A percentile compares a stretch with the other conserved stretches of the same genome.
phyloP scores from a whole-genome alignment of 495 filamentous ascomycete species.

The Trypethelium eluteriae region DNA sequence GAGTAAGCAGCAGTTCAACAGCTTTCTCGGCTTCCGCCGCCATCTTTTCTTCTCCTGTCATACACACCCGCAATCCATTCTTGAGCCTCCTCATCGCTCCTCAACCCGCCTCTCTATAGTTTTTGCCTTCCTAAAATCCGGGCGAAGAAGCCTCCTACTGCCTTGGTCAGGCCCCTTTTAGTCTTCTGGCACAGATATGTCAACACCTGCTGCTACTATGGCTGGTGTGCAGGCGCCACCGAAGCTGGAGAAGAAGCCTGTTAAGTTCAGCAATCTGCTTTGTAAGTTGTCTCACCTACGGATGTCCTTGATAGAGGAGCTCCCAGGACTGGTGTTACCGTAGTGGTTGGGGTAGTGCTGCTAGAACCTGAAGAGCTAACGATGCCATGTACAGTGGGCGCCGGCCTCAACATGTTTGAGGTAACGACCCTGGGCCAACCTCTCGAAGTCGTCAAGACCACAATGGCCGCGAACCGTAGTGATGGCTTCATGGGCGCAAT shows the following conservation, averaged over 20 bases:
- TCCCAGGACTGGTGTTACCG: neutral
- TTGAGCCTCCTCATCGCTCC: neutral
- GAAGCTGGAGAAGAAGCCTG: slow-evolving; percentile 92
- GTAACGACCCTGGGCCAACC: slow-evolving; percentile 89
- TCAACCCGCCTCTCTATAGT: neutral
- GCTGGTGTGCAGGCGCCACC: slow-evolving; percentile 42
- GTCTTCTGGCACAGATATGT: slow-evolving; percentile 8
- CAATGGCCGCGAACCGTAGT: slow-evolving; percentile 92
- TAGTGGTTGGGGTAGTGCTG: neutral
- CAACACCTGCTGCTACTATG: slow-evolving; percentile 23
- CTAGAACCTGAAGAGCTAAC: slow-evolving; percentile 19
- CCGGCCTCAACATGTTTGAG: slow-evolving; percentile 96
- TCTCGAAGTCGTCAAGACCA: slow-evolving; percentile 97
- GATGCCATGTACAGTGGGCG: slow-evolving; percentile 56
- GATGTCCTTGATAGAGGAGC: neutral
- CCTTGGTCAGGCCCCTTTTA: slow-evolving; percentile 38
- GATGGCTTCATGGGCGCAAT: slow-evolving; percentile 80
- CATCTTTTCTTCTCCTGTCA: neutral
- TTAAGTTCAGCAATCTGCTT: slow-evolving; percentile 98
- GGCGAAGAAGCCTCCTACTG: slow-evolving; percentile 66
- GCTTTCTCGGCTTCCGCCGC: slow-evolving; percentile 9
- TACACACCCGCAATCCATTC: slow-evolving; percentile 7
- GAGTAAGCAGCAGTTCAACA: slow-evolving; percentile 3
- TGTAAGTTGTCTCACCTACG: slow-evolving; percentile 40
- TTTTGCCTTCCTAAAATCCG: neutral